A percentile compares a stretch with the other conserved stretches of the same genome.
Conservation (phyloP, 768 basidiomycete genomes). For the Russula vinacea region DNA sequence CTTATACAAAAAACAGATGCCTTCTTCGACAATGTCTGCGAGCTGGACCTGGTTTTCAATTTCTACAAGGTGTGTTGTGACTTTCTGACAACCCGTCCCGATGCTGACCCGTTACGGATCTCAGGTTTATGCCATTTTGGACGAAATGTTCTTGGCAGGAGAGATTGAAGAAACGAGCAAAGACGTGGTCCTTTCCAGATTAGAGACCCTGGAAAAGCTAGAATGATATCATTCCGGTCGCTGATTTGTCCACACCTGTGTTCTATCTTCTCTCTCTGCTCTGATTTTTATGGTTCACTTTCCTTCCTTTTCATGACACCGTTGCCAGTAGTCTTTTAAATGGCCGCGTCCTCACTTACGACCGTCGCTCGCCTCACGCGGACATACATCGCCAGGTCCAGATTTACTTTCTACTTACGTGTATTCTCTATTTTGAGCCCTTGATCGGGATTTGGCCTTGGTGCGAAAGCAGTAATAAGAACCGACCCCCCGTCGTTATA, state of each 20-base stretch:
- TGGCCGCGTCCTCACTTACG: background rate
- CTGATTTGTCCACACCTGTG: background rate
- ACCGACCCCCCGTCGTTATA: background rate
- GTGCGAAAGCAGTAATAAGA: slow-evolving; percentile 1
- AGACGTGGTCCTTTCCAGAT: slow-evolving; percentile 84
- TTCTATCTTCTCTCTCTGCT: background rate
- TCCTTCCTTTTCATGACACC: background rate
- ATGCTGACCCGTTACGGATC: background rate
- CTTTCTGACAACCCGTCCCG: background rate
- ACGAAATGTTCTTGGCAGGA: slow-evolving; percentile 97
- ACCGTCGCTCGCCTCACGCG: background rate
- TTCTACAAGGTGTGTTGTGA: slow-evolving; percentile 78
- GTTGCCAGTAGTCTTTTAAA: background rate
- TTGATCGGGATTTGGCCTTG: background rate
- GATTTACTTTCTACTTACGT: slow-evolving; percentile 5
- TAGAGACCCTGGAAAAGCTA: slow-evolving; percentile 91
- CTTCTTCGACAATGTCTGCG: slow-evolving; percentile 99
- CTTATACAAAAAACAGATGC: slow-evolving; percentile 58
- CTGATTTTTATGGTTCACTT: background rate
- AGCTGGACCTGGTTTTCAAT: slow-evolving; percentile 96
- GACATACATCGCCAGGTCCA: background rate
- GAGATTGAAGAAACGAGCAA: slow-evolving; percentile 99
- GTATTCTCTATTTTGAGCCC: background rate
- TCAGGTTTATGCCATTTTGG: slow-evolving; percentile 95
- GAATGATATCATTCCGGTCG: slow-evolving; percentile 48